These are phyloP conservation scores for Lipomyces japonicus DNA, from an alignment of 805 yeast species.

Conservation along the genomic window DNA sequence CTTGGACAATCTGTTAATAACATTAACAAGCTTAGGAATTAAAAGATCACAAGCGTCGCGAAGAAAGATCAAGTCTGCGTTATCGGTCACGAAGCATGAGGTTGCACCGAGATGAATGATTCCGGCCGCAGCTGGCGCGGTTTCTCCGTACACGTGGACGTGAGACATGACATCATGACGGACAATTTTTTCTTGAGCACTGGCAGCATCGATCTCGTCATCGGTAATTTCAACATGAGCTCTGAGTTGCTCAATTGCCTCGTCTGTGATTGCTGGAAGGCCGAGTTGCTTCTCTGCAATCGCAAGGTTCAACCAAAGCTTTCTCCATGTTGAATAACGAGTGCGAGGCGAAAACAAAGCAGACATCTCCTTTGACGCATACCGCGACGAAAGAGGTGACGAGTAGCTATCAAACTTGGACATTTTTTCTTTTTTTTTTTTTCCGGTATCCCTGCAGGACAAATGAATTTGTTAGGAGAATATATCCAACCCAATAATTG, in stretches of 20 bases:
- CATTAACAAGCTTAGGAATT: conserved; percentile 93
- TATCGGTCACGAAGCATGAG: conserved; percentile 95
- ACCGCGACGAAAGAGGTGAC: conserved; percentile 93
- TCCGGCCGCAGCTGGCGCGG: conserved; percentile 95
- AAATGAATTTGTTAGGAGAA: too few species aligned
- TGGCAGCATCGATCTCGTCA: conserved; percentile 84
- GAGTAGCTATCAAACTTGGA: conserved; percentile 67
- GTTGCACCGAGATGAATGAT: conserved; percentile 98
- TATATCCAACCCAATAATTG: too few species aligned
- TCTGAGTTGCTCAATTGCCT: conserved; percentile 84
- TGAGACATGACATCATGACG: conserved; percentile 99
- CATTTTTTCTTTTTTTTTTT: too few species aligned
- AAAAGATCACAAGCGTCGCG: conserved; percentile 92
- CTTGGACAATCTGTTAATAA: conserved; percentile 80
- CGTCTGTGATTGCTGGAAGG: conserved; percentile 75
- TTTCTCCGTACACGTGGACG: conserved; percentile 89
- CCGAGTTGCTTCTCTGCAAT: conserved; percentile 94
- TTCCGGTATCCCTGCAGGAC: too few species aligned
- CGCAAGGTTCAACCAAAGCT: conserved; percentile 91
- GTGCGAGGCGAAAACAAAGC: conserved; percentile 85
- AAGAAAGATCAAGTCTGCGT: conserved; percentile 93
- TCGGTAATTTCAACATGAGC: conserved; percentile 78
- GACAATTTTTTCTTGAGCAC: conserved; percentile 92
- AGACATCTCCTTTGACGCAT: conserved; percentile 98
- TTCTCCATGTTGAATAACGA: conserved; percentile 97